Evolutionary conservation across 148 eudicot species (phyloP), one percentile per base, ranked within the genome.

Genomic region (Fallopia convolvulus): DNA sequence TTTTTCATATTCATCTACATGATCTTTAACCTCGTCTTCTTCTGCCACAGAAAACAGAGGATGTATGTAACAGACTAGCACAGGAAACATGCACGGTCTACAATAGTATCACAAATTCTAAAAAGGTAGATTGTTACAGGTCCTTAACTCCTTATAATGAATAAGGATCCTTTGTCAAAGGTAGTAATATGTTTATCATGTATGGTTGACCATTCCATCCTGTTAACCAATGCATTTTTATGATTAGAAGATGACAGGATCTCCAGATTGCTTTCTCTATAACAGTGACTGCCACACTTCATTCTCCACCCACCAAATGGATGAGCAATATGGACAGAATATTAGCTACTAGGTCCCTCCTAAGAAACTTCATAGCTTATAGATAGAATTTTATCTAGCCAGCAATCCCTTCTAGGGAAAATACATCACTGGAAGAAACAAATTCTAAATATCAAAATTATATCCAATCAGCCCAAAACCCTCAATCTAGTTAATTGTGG

Each of bases 1-100:
- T 80, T 79, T 92, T 82, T 90, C 99, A 84, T 85, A 88, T 75
- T 95, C 97, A 83, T 92, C 97, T 50, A 87, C 86, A 58, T 88
- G 53, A 78, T 89, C 97, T 85, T 92, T 95, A 75, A 81, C 88
- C 86, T 88, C 87, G 40, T 85, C 90, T 80, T 90, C 91, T 79
- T 91, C 99, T 95, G 97, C 85, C 88, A 91, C 68, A 81, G 78
- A 87, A 86, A 84, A 88, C 77, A 70, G 85, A 78, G 76, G 83
- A 68, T 81, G 81, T 70, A 68, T 81, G 81, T 70, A 76, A 83
- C 68, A 78, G 52, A 77, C 85, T 86, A 85, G 56, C 81, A 82
- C 77, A 79, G 79, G 81, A 74, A 84, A 81, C 82, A 80, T 65
- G 83, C 83, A 82, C 65, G 82, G 77, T 76, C 21, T 42, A 42